Conservation (phyloP, 768 basidiomycete species). For the Leccinum broughii region DNA sequence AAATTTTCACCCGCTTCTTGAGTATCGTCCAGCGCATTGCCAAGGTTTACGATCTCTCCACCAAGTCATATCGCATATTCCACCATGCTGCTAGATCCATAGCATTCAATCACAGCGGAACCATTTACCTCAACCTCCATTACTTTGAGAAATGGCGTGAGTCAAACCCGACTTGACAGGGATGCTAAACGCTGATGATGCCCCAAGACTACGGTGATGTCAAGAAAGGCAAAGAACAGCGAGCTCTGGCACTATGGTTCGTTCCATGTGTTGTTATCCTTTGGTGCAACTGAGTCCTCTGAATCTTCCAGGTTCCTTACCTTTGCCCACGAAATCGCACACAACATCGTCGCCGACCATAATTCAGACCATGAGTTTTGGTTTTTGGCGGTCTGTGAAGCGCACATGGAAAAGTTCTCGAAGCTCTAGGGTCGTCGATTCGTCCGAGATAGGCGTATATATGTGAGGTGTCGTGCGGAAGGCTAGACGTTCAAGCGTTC, state of each 20-base stretch:
- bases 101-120: neutral
- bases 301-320: neutral
- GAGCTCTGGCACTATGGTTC: neutral
- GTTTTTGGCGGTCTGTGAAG: neutral
- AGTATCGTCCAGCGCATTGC: constrained; percentile 58
- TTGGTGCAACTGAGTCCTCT: neutral
- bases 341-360: neutral
- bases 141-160: neutral
- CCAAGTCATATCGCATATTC: constrained; percentile 16
- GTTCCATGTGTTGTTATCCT: neutral
- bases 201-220: neutral
- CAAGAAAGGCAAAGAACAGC: neutral
- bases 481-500: too few species aligned
- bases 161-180: neutral
- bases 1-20: constrained; percentile 67
- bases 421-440: too few species aligned
- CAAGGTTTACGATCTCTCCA: constrained; percentile 66
- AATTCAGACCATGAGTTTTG: neutral
- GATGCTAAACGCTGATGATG: neutral
- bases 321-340: neutral
- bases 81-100: neutral
- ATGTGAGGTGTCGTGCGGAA: too few species aligned
- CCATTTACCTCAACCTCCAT: neutral
- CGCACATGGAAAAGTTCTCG: neutral
- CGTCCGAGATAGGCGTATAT: too few species aligned